A percentile compares a stretch with the other conserved stretches of the same genome.
Conservation (phyloP, 2,329 filamentous ascomycete genomes). For the Cladorrhinum sp. region DNA sequence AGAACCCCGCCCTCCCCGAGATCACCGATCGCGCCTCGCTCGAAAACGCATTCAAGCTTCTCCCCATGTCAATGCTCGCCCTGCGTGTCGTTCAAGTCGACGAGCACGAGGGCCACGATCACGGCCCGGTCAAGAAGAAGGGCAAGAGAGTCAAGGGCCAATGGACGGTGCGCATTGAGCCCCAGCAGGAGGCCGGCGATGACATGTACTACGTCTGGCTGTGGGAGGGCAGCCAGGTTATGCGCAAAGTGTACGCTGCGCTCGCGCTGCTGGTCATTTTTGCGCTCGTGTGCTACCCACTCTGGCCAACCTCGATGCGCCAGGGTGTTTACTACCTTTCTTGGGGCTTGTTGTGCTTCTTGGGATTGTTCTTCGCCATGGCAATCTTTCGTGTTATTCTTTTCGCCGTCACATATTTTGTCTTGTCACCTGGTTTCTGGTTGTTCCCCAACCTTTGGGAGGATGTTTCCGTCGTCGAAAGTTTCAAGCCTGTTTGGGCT, state of each 20-base stretch:
- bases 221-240: conserved; percentile 90
- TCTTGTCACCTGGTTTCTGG: conserved; percentile 85
- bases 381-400: conserved; percentile 93
- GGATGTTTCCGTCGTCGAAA: conserved; percentile 97
- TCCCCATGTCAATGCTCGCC: conserved; percentile 90
- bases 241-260: conserved; percentile 85
- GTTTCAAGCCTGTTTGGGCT: conserved; percentile 92
- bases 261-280: conserved; percentile 83
- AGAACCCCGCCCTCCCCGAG: conserved; percentile 84
- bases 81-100: conserved; percentile 84
- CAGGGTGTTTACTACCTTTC: conserved; percentile 96
- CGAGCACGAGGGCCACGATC: conserved; percentile 71
- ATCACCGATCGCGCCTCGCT: conserved; percentile 85
- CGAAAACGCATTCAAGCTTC: conserved; percentile 90
- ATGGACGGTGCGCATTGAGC: conserved; percentile 94
- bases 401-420: conserved; percentile 89
- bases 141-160: conserved; percentile 90
- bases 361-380: conserved; percentile 96
- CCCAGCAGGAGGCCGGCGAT: conserved; percentile 84
- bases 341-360: conserved; percentile 85
- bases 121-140: conserved; percentile 63
- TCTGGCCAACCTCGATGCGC: conserved; percentile 89
- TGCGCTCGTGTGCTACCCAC: conserved; percentile 85
- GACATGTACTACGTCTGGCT: conserved; percentile 97
- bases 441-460: conserved; percentile 97